Evolutionary conservation across 23 red algal genomes (phyloP), one percentile per base, ranked within the genome.

Genomic region (Gracilaria vermiculophylla): DNA sequence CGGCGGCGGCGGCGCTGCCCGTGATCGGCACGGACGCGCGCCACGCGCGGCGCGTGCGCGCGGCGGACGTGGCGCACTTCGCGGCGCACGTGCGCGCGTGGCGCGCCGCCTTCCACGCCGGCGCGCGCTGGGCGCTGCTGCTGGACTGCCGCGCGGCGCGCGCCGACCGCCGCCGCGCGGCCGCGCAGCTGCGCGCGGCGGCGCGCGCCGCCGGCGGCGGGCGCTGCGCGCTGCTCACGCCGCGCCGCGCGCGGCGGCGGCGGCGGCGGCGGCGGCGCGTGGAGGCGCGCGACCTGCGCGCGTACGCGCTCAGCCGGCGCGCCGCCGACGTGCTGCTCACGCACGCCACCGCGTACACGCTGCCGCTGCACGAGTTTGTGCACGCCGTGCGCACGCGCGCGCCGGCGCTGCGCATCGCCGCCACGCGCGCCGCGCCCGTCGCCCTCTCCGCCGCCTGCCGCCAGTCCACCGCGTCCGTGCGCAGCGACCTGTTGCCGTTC

Each of bases 1-100:
- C n/a, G n/a, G n/a, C n/a, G 42, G 28, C 2, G 23, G 21, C 35
- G 3, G 47, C 31, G 67, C 47, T 82, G 27, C 78, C 78, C 16
- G 65, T 82, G 12, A 62, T 82, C 42, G 78, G 78, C 27, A 82
- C 78, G 5, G 78, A 82, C 39, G 10, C 45, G 10, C 10, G 31
- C 29, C 23, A 66, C 60, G 40, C 54, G 34, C 42, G 78, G 25
- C 29, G 47, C 36, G 65, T 82, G 44, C 42, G 65, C 53, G 53
- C 78, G 23, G 29, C 16, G 5, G 45, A 64, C 28, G 78, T 82
- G 44, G 78, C 78, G 31, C 25, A 21, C 23, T 64, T 64, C 21
- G 24, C 27, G 29, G 36, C 52, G n/a, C 78, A 82, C 33, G 37
- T 82, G 12, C 40, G 47, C 25, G 47, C 65, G 4, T 82, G 78